Evolutionary conservation across 2,329 filamentous ascomycete genomes (phyloP), one percentile per base, ranked within the genome.

Genomic region (Myriosclerotinia scirpicola): DNA sequence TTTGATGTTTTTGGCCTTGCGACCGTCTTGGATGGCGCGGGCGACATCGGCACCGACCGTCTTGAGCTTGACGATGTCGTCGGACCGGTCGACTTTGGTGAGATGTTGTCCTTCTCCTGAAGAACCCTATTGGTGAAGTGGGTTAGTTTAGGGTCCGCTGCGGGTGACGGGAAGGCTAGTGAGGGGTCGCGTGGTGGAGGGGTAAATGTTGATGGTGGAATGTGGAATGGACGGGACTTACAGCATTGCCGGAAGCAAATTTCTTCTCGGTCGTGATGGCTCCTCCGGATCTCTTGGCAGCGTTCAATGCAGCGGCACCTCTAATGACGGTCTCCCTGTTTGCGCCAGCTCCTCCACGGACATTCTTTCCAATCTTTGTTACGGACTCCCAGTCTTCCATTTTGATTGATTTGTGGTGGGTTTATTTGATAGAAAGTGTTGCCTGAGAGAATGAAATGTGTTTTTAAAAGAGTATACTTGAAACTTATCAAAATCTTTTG

Each of bases 51-150:
- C 84, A 77, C 93, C 92, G 67, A 97, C 84, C 56, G 92, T 96
- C 83, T 96, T 96, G 77, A 93, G 93, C 83, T 97, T 97, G 81
- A 98, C 90, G 81, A 97, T 97, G 78, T 97, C 95, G 83, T 98
- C 93, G 78, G 88, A 89, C 73, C 94, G 93, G 84, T 98, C 95
- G 79, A 99, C 93, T 84, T 98, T 97, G 73, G 95, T 98, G 72
- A 98, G 85, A 78, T 92, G 93, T 82, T 99, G 95, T 74, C 95
- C 95, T 81, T 98, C 94, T 22, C 44, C 58, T 20, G 58, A 60
- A 17, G 58, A 8, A 6, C 58, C 58, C 58, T 60, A 3, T 60
- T 48, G n/a, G 71, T 64, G 46, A 38, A 36, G 36, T 54, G 38
- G 44, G 67, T 72, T 68, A 68, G 67, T 67, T 26, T 56, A 34